Evolutionary conservation across 108 stramenopile species (phyloP), one percentile per base, ranked within the genome.

Genomic region (Skeletonema grethae): DNA sequence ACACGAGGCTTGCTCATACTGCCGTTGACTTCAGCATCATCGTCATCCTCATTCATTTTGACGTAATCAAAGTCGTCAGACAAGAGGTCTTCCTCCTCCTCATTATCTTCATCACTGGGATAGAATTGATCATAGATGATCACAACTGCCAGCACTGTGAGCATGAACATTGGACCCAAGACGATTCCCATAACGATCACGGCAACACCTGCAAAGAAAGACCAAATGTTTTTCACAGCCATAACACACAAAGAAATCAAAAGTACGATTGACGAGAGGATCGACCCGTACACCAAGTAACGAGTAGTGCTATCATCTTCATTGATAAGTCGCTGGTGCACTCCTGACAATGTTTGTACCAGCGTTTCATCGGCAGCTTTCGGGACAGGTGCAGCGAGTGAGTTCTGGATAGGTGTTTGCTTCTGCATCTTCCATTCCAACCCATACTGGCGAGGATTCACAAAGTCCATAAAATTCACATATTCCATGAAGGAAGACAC

Each of bases 1-100:
- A 70, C 67, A 39, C 65, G 61, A 34, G 74, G 57, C 48, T 50
- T 11, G 12, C 16, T 4, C 35, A 24, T 41, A 64, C 36, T 36
- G 24, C 18, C 48, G 36, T 34, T 22, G 20, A 13, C 48, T 9
- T 57, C 22, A n/a, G 10, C 25, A 38, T 58, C 15, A 15, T 57
- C 68, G 1, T 69, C 57, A 1, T 61, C 50, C 50, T 69, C 57
- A 4, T 61, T 22, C 50, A 53, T 22, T 22, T 53, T 53, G 50
- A 24, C 22, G 9, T 53, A 53, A 22, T 53, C 50, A 53, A 53
- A 53, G 22, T 53, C 22, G 2, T 0, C 50, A 53, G 50, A 8
- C 2, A 3, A 11, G 36, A 2, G 5, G 1, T 24, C 50, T 22
- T 53, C 50, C 7, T 53, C 50, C 20, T 53, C 20, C 22, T 53